These are phyloP conservation scores for Kwoniella botswanensis DNA, from an alignment of 768 basidiomycete genomes.

Conservation along the genomic window DNA sequence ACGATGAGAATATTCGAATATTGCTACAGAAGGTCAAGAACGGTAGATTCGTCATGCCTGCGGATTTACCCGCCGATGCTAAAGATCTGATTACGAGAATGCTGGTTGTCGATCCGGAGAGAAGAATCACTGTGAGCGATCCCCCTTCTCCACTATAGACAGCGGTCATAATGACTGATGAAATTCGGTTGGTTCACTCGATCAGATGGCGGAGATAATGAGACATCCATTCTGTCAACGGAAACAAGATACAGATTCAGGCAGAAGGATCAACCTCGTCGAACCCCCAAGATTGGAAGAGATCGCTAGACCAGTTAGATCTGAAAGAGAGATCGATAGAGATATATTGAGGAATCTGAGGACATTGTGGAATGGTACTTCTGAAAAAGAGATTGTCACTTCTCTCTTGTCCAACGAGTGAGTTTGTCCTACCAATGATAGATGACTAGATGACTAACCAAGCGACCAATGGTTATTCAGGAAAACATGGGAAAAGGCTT, in stretches of 20 bases:
- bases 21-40: constrained; percentile 84
- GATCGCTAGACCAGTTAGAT: constrained; percentile 72
- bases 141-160: constrained; percentile 38
- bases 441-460: not conserved
- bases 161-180: no score
- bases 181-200: no score
- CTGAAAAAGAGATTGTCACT: constrained; percentile 52
- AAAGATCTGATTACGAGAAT: constrained; percentile 82
- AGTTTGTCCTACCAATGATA: constrained; percentile 12
- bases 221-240: constrained; percentile 79
- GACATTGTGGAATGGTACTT: constrained; percentile 75
- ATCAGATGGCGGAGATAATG: constrained; percentile 82
- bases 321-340: constrained; percentile 72
- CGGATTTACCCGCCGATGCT: constrained; percentile 78
- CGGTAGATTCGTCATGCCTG: constrained; percentile 83
- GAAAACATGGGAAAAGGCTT: constrained; percentile 73
- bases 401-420: constrained; percentile 45
- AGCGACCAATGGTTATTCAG: constrained; percentile 2
- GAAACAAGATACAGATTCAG: constrained; percentile 56
- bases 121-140: constrained; percentile 73
- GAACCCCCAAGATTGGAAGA: constrained; percentile 70
- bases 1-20: constrained; percentile 73
- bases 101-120: constrained; percentile 81
- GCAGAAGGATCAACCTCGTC: constrained; percentile 53
- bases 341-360: constrained; percentile 78